Base-by-base conservation (phyloP, 306 rosid species). In the Leucaena leucocephala region DNA sequence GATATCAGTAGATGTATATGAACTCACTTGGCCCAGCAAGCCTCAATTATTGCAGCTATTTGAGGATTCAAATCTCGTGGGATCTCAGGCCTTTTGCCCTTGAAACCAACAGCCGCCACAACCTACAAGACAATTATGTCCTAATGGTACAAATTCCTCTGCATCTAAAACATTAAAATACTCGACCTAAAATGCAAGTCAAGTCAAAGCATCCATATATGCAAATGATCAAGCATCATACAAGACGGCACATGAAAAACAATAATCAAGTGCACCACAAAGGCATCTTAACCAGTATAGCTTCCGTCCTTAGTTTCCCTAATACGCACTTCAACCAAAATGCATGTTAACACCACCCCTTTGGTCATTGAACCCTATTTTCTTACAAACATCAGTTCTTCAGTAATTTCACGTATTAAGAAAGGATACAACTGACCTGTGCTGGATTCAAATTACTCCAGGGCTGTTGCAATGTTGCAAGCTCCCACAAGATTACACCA, bases 11-110 rank as follows among this genome's bases (percentile, higher is more conserved):
- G 43, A 72, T 70, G 35, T 21, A 57, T 35, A 57, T 27, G 45
- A 78, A 86, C 98, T 86, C 82, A 93, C 98, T 93, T 88, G 80
- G 94, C 93, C 98, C 98, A 93, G 87, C 94, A 93, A 71, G 85
- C 87, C 84, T 89, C 93, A 79, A 93, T 93, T 76, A 93, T 77
- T 27, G 90, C 85, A 72, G 91, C 94, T 76, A 93, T 72, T 58
- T 66, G 90, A 67, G 93, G 89, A 84, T 89, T 91, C 82, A 91
- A 81, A 87, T 87, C 91, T 3, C 48, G 90, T 0, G 97, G 98
- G 49, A 93, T 91, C 76, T 89, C 94, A 27, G 88, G 98, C 80
- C 97, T 89, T 84, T 77, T 91, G 74, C 89, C 80, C 84, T 87
- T 87, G 74, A 93, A 89, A 76, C 90, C 98, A 88, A 93, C 98